These are phyloP conservation scores for Neckera pumila DNA, from an alignment of 225 moss, liverwort and hornwort species.

Conservation along the genomic window DNA sequence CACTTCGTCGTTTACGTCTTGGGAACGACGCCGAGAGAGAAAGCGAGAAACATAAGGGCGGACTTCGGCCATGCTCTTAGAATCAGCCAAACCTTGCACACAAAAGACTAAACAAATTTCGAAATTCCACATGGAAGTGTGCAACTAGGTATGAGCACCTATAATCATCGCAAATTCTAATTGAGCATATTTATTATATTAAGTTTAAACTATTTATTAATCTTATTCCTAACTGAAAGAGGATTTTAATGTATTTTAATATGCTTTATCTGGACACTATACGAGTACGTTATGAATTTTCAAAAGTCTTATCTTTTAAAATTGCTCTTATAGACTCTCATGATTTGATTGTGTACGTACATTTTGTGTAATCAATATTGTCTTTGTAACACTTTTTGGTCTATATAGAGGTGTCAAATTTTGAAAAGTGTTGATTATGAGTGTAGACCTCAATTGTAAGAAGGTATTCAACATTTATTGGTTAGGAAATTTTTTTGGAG, in stretches of 20 bases:
- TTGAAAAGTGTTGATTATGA: no score
- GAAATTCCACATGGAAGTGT: not conserved
- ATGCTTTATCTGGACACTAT: not conserved
- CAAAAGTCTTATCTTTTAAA: not conserved
- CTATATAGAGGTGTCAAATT: not conserved
- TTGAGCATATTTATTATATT: not conserved
- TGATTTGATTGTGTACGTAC: not conserved
- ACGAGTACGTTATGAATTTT: not conserved
- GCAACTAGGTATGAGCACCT: not conserved
- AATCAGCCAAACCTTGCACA: not conserved
- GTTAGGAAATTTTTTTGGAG: not conserved
- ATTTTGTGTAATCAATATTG: not conserved
- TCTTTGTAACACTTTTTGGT: not conserved
- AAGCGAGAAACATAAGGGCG: no score
- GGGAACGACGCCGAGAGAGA: not conserved
- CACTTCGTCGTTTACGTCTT: not conserved
- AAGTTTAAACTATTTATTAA: not conserved
- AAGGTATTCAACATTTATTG: not conserved
- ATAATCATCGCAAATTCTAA: not conserved
- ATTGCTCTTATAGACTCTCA: not conserved
- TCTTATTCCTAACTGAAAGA: fast-evolving
- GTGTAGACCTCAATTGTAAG: not conserved
- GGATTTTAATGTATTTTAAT: not conserved
- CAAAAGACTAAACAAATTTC: not conserved
- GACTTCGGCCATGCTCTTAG: not conserved